Base-by-base conservation (phyloP, 2,329 filamentous ascomycete species). In the Teratosphaeria zuluensis region DNA sequence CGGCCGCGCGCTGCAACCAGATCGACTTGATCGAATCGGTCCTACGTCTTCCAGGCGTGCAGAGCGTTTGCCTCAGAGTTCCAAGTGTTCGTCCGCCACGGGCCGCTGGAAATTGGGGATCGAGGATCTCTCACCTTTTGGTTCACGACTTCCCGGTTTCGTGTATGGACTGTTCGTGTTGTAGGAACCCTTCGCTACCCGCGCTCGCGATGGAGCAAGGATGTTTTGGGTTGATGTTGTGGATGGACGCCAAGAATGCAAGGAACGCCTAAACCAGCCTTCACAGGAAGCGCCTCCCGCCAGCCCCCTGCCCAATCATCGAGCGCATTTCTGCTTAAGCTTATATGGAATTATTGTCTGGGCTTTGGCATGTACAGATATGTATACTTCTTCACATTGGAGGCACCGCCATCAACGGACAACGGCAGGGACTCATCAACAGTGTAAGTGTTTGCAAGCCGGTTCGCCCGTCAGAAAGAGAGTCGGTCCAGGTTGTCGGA, bases 1-100 rank as follows among this genome's bases (percentile, higher is more conserved):
- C 56, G 35, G 56, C 56, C 56, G 56, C 35, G 56, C 32, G 46
- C 51, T 57, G 19, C 28, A 8, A 48, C n/a, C n/a, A 12, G 14
- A 11, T 52, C 55, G 38, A 46, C 38, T 46, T 46, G 38, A 16
- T 46, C 12, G 38, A 46, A 4, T 46, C 38, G 38, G 14, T 46
- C 16, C 38, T 16, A n/a, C 16, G 16, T 19, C 38, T 46, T 16
- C 4, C 38, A 46, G 9, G 14, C 14, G 33, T 35, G 33, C 33
- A 35, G 33, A 35, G 38, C 38, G 38, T 46, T 46, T 46, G 38
- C 38, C 5, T 46, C 38, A 6, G 4, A 46, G 4, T 12, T 6
- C 38, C 38, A 19, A n/a, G 11, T 46, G 38, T 46, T 46, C 38
- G 38, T 46, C 38, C 38, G 38, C 38, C 38, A 46, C 38, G 12